These are phyloP conservation scores for Didymella glomerata DNA, from an alignment of 2,329 filamentous ascomycete genomes.

Conservation along the genomic window DNA sequence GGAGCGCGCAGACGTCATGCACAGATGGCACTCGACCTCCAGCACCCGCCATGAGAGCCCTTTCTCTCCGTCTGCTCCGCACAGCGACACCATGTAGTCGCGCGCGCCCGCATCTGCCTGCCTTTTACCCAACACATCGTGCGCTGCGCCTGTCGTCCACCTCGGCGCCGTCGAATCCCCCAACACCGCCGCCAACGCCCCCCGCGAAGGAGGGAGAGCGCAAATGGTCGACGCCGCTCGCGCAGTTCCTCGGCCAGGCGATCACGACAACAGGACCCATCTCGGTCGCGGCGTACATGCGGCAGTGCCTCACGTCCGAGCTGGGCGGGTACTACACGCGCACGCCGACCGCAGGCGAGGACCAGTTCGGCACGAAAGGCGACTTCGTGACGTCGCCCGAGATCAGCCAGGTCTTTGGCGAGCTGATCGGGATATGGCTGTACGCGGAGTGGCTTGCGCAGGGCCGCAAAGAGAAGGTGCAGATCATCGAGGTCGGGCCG, in stretches of 20 bases:
- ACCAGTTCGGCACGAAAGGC: conserved; percentile 91
- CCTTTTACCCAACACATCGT: conserved; percentile 22
- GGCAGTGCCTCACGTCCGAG: conserved; percentile 94
- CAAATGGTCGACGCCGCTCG: conserved; percentile 91
- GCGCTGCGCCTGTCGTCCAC: conserved; percentile 51
- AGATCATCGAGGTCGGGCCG: conserved; percentile 93
- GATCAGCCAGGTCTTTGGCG: conserved; percentile 96
- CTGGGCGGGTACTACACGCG: conserved; percentile 93
- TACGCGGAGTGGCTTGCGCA: conserved; percentile 97
- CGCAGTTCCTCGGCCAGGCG: conserved; percentile 84
- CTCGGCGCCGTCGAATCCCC: conserved; percentile 26
- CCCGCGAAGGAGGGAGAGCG: conserved; percentile 47
- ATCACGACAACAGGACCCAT: conserved; percentile 91
- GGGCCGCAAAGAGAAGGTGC: conserved; percentile 75
- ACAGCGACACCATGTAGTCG: conserved; percentile 33
- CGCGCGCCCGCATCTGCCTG: conserved; percentile 16
- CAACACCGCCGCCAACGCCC: conserved; percentile 24
- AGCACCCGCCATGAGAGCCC: conserved; percentile 42
- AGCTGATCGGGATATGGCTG: conserved; percentile 93
- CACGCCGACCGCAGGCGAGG: conserved; percentile 69
- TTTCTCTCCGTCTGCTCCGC: conserved; percentile 38
- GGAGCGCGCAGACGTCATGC: conserved; percentile 43
- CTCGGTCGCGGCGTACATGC: conserved; percentile 94
- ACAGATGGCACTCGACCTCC: conserved; percentile 32
- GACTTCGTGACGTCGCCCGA: conserved; percentile 98